A percentile compares a stretch with the other conserved stretches of the same genome.
Evolutionary conservation across 257 asterid genomes (phyloP).

Genomic region (Solanum gandarillasii): DNA sequence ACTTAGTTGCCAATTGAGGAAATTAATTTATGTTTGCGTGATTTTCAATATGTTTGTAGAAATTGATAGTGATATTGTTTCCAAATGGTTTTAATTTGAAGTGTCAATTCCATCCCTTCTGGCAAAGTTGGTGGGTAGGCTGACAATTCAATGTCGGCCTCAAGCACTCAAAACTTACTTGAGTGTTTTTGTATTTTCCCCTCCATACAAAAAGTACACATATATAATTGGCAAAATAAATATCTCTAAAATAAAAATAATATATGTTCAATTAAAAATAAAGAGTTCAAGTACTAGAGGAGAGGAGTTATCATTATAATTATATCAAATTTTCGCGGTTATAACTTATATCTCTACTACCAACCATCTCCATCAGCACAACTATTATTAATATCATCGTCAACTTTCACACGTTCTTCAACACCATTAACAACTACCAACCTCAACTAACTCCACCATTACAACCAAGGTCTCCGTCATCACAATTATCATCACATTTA

Average conservation of each 20-base stretch:
- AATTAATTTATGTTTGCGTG: background rate
- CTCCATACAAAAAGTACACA: background rate
- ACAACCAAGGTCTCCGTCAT: fast-evolving
- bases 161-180: background rate
- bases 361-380: background rate
- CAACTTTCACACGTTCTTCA: background rate
- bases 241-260: background rate
- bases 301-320: background rate
- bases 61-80: background rate
- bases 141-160: background rate
- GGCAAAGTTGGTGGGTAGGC: conserved; percentile 9
- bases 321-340: background rate
- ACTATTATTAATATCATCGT: background rate
- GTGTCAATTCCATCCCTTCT: background rate
- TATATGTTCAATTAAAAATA: background rate
- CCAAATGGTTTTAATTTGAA: background rate
- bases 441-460: background rate
- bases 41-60: background rate
- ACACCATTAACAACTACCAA: background rate
- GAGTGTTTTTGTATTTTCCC: background rate
- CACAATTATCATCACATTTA: background rate
- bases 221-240: background rate
- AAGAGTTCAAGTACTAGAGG: background rate
- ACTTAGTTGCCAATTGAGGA: background rate
- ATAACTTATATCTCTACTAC: background rate